These are phyloP conservation scores for Colletotrichum tropicale DNA, from an alignment of 2,329 filamentous ascomycete species.

Conservation along the genomic window DNA sequence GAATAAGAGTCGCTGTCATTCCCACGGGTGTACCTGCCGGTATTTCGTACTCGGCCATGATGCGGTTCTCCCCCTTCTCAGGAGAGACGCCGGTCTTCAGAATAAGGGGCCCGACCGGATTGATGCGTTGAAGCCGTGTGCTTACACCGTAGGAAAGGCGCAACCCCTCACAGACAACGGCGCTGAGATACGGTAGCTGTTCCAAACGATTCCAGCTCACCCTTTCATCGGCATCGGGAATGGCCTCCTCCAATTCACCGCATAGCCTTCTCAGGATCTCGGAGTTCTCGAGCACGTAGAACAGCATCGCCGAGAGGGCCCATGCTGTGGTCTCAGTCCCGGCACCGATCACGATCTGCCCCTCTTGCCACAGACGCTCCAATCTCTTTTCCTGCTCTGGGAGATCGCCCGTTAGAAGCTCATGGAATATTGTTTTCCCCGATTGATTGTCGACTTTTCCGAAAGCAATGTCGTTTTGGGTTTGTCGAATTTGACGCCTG, in stretches of 20 bases:
- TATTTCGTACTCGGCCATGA: slow-evolving; percentile 31
- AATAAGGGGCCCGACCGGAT: slow-evolving; percentile 40
- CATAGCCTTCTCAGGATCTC: neutral
- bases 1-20: slow-evolving; percentile 35
- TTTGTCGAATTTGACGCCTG: neutral
- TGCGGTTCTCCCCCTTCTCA: slow-evolving; percentile 23
- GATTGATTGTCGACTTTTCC: neutral
- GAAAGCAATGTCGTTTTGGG: neutral
- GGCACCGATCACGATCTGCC: neutral
- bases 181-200: slow-evolving; percentile 39
- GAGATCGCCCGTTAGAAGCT: neutral
- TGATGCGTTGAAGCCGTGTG: neutral
- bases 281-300: neutral
- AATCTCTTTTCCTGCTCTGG: neutral
- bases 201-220: neutral
- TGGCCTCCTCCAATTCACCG: neutral
- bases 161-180: slow-evolving; percentile 34
- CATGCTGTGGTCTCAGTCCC: neutral
- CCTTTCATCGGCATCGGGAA: neutral
- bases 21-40: slow-evolving; percentile 36
- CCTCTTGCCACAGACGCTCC: neutral
- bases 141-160: neutral
- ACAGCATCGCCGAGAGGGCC: neutral
- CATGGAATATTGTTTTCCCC: neutral
- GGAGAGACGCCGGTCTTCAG: slow-evolving; percentile 30